These are phyloP conservation scores for Nepenthes mirabilis DNA, from an alignment of 148 eudicot species.

Conservation along the genomic window DNA sequence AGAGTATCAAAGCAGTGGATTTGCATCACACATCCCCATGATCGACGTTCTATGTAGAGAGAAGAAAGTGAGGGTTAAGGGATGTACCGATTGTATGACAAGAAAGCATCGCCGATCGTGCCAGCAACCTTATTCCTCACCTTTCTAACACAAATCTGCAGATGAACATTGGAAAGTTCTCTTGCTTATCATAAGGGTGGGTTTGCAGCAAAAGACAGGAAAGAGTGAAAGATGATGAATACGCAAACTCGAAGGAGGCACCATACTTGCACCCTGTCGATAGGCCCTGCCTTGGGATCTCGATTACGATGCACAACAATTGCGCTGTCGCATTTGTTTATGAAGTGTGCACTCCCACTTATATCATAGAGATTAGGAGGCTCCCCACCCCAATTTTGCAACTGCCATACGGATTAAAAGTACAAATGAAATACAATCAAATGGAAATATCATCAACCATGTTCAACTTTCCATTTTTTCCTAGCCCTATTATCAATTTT, in stretches of 20 bases:
- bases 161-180: neutral
- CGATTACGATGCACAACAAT: slow-evolving; percentile 90
- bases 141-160: slow-evolving; percentile 80
- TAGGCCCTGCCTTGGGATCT: slow-evolving; percentile 73
- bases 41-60: neutral
- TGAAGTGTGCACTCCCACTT: slow-evolving; percentile 99
- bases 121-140: slow-evolving; percentile 93
- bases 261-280: slow-evolving; percentile 65
- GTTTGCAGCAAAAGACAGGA: neutral
- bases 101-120: slow-evolving; percentile 69
- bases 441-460: neutral
- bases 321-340: slow-evolving; percentile 96
- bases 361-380: slow-evolving; percentile 90
- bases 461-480: too few relatives aligned
- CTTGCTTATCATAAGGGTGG: neutral
- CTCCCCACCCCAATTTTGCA: slow-evolving; percentile 69
- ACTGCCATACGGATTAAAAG: slow-evolving; percentile 24
- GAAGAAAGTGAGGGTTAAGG: neutral
- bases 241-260: neutral
- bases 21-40: neutral
- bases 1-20: neutral
- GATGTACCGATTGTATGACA: slow-evolving; percentile 63
- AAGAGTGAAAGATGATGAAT: neutral
- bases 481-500: too few relatives aligned
- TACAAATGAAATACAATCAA: too few relatives aligned